phyloP scores from a whole-genome alignment of 495 filamentous ascomycete genomes.

The Elasticomyces elasticus region DNA sequence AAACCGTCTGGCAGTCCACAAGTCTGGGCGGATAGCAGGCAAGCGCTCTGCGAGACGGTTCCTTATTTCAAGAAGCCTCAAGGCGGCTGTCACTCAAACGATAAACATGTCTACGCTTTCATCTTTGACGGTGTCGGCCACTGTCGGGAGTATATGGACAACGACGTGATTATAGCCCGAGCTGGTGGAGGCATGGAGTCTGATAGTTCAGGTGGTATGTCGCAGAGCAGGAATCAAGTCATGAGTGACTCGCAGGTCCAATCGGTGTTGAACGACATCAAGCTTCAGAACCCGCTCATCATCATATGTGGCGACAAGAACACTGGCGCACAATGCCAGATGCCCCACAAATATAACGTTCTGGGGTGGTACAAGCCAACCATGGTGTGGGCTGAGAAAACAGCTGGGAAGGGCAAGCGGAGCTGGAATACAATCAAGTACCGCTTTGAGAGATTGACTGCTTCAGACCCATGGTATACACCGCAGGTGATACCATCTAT shows the following conservation, averaged over 20 bases:
- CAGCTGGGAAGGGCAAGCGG: constrained; percentile 26
- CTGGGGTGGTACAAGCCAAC: constrained; percentile 66
- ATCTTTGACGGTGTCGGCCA: constrained; percentile 49
- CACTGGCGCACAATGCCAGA: constrained; percentile 38
- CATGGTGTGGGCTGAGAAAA: constrained; percentile 60
- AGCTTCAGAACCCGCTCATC: constrained; percentile 27
- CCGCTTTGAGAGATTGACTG: constrained; percentile 61
- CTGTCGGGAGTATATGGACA: constrained; percentile 49
- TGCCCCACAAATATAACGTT: constrained; percentile 59
- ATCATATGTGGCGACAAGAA: constrained; percentile 43
- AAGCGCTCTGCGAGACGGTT: constrained; percentile 56
- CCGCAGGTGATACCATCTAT: constrained; percentile 20
- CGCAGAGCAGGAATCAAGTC: constrained; percentile 22
- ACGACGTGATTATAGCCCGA: constrained; percentile 52
- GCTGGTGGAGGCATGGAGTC: constrained; percentile 29
- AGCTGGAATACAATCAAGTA: constrained; percentile 40
- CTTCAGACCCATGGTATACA: constrained; percentile 54
- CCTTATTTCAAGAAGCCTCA: constrained; percentile 57
- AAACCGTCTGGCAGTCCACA: constrained; percentile 38
- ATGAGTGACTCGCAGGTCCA: constrained; percentile 12
- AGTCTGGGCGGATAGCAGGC: constrained; percentile 52
- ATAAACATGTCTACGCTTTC: constrained; percentile 44
- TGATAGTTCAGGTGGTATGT: constrained; percentile 18
- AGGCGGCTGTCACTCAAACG: constrained; percentile 44
- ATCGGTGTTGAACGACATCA: constrained; percentile 25